Evolutionary conservation across 106 monocot genomes (phyloP).

Genomic region (Dendrobium huoshanense): DNA sequence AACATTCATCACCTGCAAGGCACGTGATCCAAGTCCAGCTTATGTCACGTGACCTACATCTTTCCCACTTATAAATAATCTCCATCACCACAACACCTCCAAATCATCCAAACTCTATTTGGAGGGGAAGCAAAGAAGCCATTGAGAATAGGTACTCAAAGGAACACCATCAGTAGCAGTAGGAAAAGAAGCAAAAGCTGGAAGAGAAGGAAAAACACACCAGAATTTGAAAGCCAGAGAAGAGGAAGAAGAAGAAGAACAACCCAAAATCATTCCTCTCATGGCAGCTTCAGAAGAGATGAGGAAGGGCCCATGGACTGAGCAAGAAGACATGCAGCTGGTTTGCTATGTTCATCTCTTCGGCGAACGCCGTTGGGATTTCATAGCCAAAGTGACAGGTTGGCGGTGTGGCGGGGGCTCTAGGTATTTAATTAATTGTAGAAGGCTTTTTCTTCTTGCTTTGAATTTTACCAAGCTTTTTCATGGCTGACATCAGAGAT

Average conservation of each 20-base stretch:
- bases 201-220: not conserved
- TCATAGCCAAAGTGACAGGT: conserved; percentile 77
- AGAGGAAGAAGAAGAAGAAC: not conserved
- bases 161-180: conserved; percentile 1
- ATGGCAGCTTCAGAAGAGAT: conserved; percentile 15
- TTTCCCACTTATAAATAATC: not conserved
- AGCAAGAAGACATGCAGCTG: conserved; percentile 61
- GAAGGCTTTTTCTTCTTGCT: not conserved
- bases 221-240: not conserved
- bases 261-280: not conserved
- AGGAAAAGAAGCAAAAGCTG: not conserved
- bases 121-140: not conserved
- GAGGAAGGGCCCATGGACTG: conserved; percentile 71
- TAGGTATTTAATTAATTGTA: conserved; percentile 7
- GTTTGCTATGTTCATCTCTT: conserved; percentile 53
- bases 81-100: not conserved
- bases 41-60: not conserved
- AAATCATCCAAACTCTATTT: not conserved
- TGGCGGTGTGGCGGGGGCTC: conserved; percentile 45
- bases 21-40: too few species aligned
- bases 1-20: too few species aligned
- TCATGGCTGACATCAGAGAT: too few species aligned
- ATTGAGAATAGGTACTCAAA: conserved; percentile 9
- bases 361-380: conserved; percentile 78
- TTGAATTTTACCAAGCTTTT: too few species aligned